Evolutionary conservation across 2,329 filamentous ascomycete species (phyloP).

Genomic region (Stagonosporopsis cucurbitacearum): DNA sequence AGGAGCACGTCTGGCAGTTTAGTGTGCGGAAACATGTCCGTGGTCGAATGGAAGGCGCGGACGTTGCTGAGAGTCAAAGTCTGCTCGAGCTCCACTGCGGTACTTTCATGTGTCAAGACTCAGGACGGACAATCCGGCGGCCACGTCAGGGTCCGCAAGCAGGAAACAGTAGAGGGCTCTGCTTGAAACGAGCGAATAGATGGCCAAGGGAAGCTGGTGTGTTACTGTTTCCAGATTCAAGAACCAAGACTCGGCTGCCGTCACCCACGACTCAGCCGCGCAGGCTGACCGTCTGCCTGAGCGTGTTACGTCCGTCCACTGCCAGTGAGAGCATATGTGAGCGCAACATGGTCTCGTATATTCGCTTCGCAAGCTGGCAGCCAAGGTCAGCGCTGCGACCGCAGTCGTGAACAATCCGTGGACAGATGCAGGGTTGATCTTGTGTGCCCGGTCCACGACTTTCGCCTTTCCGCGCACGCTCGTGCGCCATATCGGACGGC

Average conservation of each 20-base stretch:
- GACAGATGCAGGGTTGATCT: background rate
- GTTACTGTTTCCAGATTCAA: conserved; percentile 8
- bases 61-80: conserved; percentile 21
- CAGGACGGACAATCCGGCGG: conserved; percentile 21
- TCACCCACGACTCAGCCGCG: conserved; percentile 34
- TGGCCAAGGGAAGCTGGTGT: conserved; percentile 5
- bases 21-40: background rate
- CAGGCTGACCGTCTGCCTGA: conserved; percentile 27
- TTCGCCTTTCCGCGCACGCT: conserved; percentile 4
- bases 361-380: conserved; percentile 13
- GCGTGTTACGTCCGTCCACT: conserved; percentile 23
- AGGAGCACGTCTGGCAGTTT: background rate
- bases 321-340: conserved; percentile 19
- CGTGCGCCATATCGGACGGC: conserved; percentile 13
- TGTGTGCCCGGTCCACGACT: background rate
- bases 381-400: conserved; percentile 11
- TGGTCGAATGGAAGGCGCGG: conserved; percentile 7
- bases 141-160: conserved; percentile 23
- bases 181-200: conserved; percentile 20
- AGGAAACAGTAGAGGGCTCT: conserved; percentile 13
- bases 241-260: conserved; percentile 17
- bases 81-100: conserved; percentile 13
- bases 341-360: conserved; percentile 24
- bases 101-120: conserved; percentile 16
- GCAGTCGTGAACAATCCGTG: background rate